These are phyloP conservation scores for Boletales sp. DNA, from an alignment of 768 basidiomycete genomes.

Conservation along the genomic window DNA sequence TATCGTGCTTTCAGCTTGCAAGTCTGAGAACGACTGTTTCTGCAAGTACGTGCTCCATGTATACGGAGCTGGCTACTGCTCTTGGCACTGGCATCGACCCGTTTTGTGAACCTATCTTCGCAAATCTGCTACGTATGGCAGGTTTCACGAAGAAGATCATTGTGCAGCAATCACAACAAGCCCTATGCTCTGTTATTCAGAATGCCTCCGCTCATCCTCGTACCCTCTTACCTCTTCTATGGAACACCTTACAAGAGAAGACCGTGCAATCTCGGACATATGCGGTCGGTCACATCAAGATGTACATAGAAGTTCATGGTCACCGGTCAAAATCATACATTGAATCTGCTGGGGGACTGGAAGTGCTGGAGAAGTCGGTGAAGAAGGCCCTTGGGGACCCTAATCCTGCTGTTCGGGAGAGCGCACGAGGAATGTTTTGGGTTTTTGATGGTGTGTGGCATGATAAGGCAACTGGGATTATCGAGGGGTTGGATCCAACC, in stretches of 20 bases:
- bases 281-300: slow-evolving; percentile 65
- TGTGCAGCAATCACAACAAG: slow-evolving; percentile 79
- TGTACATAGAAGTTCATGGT: slow-evolving; percentile 73
- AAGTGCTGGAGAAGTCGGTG: slow-evolving; percentile 69
- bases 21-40: slow-evolving; percentile 92
- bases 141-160: slow-evolving; percentile 91
- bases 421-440: slow-evolving; percentile 76
- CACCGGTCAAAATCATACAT: slow-evolving; percentile 58
- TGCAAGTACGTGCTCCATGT: slow-evolving; percentile 70
- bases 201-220: slow-evolving; percentile 71
- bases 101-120: slow-evolving; percentile 71
- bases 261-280: slow-evolving; percentile 69
- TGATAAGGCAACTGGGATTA: slow-evolving; percentile 57
- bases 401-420: slow-evolving; percentile 76
- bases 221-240: slow-evolving; percentile 63
- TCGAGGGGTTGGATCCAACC: slow-evolving; percentile 62
- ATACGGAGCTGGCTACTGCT: slow-evolving; percentile 64
- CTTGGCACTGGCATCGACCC: slow-evolving; percentile 73
- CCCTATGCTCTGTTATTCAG: slow-evolving; percentile 63
- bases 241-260: slow-evolving; percentile 73
- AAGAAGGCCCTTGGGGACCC: slow-evolving; percentile 73
- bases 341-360: slow-evolving; percentile 65
- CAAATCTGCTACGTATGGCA: slow-evolving; percentile 81
- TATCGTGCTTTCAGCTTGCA: slow-evolving; percentile 49
- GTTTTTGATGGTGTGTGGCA: slow-evolving; percentile 72